Evolutionary conservation across 73 alveolate genomes (phyloP).

Genomic region (Uronychia binucleata): DNA sequence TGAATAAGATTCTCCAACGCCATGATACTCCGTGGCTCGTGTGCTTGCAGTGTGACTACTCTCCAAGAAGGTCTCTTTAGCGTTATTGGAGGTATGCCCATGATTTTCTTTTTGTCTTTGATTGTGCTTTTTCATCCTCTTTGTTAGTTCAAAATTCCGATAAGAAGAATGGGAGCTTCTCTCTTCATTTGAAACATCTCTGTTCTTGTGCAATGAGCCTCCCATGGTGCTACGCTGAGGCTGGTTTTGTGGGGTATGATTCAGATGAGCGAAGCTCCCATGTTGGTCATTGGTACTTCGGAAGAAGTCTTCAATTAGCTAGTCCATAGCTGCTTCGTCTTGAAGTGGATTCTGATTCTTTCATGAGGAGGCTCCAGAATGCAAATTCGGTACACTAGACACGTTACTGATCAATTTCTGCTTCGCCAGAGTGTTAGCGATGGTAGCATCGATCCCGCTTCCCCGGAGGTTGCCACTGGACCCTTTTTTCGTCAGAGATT

Average conservation of each 20-base stretch:
- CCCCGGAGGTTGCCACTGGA: not conserved
- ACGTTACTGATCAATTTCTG: not conserved
- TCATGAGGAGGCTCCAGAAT: not conserved
- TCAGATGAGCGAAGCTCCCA: not conserved
- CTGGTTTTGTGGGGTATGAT: not conserved
- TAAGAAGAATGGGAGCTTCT: not conserved
- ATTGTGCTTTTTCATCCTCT: not conserved
- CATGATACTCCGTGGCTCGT: not conserved
- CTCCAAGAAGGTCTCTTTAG: not conserved
- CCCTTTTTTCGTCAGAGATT: not conserved
- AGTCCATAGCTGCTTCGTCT: not conserved
- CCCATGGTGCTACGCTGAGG: not conserved
- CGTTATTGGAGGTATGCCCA: not conserved
- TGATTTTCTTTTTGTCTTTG: not conserved
- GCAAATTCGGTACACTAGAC: not conserved
- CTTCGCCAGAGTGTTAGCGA: not conserved
- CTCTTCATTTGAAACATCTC: not conserved
- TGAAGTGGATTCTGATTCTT: not conserved
- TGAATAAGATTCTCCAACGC: not conserved
- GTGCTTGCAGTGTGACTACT: not conserved
- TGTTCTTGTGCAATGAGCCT: not conserved
- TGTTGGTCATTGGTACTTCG: not conserved
- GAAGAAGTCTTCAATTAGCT: not conserved
- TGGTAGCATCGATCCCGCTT: not conserved
- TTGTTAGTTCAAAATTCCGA: not conserved